phyloP scores from a whole-genome alignment of 345 rosid genomes.

The Clausena lansium region DNA sequence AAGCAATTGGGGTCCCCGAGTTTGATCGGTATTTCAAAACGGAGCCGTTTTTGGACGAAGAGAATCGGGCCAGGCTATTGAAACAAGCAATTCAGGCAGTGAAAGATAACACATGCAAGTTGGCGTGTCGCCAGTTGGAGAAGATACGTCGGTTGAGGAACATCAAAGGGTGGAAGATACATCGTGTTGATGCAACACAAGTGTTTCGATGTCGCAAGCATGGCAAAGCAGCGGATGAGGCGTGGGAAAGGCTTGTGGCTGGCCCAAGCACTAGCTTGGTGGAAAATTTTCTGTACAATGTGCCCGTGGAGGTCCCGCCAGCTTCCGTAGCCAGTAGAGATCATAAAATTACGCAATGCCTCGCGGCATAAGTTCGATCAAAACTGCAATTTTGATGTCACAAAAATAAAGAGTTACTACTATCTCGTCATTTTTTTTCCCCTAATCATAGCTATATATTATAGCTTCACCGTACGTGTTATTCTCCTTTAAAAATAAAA shows the following conservation, averaged over 20 bases:
- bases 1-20: conserved; percentile 76
- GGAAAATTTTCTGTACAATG: conserved; percentile 42
- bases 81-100: conserved; percentile 48
- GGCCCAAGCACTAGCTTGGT: conserved; percentile 59
- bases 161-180: conserved; percentile 62
- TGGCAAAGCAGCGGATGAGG: conserved; percentile 46
- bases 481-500: too few species aligned
- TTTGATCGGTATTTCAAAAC: conserved; percentile 48
- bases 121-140: conserved; percentile 60
- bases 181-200: conserved; percentile 62
- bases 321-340: conserved; percentile 14
- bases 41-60: conserved; percentile 35
- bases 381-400: background rate
- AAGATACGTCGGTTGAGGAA: conserved; percentile 55
- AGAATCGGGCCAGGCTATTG: conserved; percentile 30
- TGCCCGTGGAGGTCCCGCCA: background rate
- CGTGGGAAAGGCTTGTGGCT: conserved; percentile 63
- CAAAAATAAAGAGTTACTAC: background rate
- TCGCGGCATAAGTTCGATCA: conserved; percentile 26
- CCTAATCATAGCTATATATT: background rate
- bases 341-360: conserved; percentile 33
- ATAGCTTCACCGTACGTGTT: too few species aligned
- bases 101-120: conserved; percentile 48
- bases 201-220: conserved; percentile 33
- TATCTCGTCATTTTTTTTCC: background rate